Evolutionary conservation across 495 filamentous ascomycete genomes (phyloP).

Genomic region (Aspergillus panamensis): DNA sequence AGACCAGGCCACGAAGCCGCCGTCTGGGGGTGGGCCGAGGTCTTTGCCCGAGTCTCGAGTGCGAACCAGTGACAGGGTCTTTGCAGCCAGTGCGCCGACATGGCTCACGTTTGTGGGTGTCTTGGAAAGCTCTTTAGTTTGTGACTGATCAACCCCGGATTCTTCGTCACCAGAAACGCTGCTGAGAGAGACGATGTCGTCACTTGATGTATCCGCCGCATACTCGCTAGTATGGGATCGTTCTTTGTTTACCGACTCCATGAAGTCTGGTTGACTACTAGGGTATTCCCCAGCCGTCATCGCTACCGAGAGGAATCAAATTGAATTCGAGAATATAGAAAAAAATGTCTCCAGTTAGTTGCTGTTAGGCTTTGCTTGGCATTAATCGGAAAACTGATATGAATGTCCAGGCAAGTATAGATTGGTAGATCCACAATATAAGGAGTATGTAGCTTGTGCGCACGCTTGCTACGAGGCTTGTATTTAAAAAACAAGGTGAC

Average conservation of each 20-base stretch:
- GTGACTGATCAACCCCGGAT: conserved; percentile 15
- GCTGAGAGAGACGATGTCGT: conserved; percentile 5
- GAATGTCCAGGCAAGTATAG: background rate
- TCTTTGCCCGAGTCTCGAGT: conserved; percentile 50
- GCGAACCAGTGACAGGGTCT: conserved; percentile 39
- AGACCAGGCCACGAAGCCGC: conserved; percentile 62
- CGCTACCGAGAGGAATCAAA: background rate
- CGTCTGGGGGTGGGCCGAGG: conserved; percentile 49
- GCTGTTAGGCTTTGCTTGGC: background rate
- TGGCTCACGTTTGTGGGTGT: conserved; percentile 30
- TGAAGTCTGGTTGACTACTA: background rate
- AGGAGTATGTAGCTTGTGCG: background rate
- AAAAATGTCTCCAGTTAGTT: background rate
- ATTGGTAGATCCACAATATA: background rate
- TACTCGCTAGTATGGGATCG: background rate
- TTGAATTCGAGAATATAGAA: background rate
- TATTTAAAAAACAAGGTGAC: background rate
- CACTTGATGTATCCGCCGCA: conserved; percentile 7
- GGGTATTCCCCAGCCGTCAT: conserved; percentile 1
- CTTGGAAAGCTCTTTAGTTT: conserved; percentile 21
- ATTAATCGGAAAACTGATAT: background rate
- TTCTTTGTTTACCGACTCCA: background rate
- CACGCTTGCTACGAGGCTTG: background rate
- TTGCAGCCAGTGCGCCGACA: conserved; percentile 20
- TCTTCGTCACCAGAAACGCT: conserved; percentile 27